Percentiles rank a stretch among this genome's conserved stretches.
phyloP scores from a whole-genome alignment of 495 filamentous ascomycete species.

The Penicillium parvum region DNA sequence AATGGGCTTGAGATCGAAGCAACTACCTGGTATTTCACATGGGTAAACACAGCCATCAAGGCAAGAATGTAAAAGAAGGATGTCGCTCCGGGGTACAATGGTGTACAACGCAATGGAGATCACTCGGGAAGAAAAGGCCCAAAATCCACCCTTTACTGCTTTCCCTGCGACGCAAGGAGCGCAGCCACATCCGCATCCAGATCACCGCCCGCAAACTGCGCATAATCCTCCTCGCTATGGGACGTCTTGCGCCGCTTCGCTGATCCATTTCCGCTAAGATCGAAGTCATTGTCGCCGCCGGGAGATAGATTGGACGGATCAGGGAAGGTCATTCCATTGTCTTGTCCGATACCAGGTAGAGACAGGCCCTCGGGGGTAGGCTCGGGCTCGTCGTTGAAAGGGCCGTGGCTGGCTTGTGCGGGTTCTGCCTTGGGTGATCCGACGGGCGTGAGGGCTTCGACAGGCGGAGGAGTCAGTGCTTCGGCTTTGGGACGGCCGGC shows the following conservation, averaged over 20 bases:
- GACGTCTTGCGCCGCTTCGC: constrained; percentile 73
- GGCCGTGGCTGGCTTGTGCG: constrained; percentile 18
- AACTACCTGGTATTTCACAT: too few species aligned
- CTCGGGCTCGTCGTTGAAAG: constrained; percentile 23
- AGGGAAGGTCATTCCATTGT: constrained; percentile 42
- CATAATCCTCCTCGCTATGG: constrained; percentile 65
- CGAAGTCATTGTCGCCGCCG: constrained; percentile 26
- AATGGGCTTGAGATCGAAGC: too few species aligned
- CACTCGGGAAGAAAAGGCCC: background rate
- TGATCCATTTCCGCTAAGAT: constrained; percentile 33
- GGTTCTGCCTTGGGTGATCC: constrained; percentile 38
- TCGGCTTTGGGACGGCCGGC: constrained; percentile 72
- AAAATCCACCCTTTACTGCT: background rate
- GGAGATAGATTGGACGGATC: constrained; percentile 47
- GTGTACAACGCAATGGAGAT: background rate
- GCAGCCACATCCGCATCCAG: constrained; percentile 83
- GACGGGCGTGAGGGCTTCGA: constrained; percentile 45
- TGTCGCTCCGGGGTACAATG: background rate
- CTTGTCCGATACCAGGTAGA: constrained; percentile 33
- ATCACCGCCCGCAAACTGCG: constrained; percentile 61
- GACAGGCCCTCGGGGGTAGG: constrained; percentile 27
- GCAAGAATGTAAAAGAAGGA: too few species aligned
- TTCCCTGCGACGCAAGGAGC: constrained; percentile 59
- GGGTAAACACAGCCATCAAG: too few species aligned
- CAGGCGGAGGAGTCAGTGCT: constrained; percentile 73